Base-by-base conservation (phyloP, 306 rosid genomes). In the Oxytropis ochrocephala region DNA sequence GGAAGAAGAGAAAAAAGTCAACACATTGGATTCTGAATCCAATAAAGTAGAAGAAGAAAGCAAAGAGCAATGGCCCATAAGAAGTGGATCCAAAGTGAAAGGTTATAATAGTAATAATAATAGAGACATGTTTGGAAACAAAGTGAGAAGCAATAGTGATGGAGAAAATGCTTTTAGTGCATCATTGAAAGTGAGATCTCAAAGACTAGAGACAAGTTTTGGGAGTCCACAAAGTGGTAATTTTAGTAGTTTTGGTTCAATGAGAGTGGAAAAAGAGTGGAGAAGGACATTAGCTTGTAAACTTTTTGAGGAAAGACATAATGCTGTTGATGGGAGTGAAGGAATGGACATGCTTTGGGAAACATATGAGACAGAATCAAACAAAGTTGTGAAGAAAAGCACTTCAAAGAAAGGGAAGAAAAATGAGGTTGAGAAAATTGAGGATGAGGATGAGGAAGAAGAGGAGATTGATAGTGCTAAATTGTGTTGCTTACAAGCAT, bases 261-360 rank as follows among this genome's bases (percentile, higher is more conserved):
- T 87, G 97, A 89, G 96, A 75, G 89, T 74, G 53, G 99, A 94
- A 69, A 91, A 87, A 18, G 99, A 91, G 82, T 94, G 99, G 99
- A 79, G 99, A 35, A 91, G 95, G 73, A 88, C 99, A 4, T 60
- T 95, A 59, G 99, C 99, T 1, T 89, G 99, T 78, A 91, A 95
- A 78, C 96, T 91, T 3, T 85, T 88, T 16, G 97, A 94, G 79
- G 99, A 91, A 56, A 63, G 97, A 50, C 95, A 88, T 49, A 84
- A 83, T 51, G 83, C 42, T 18, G 81, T 71, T 17, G 89, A 41
- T 18, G 51, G 86, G 16, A 78, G 74, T 12, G 97, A 88, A 44
- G 90, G 94, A 8, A 94, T 94, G 99, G 99, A 94, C 69, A 75
- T 87, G 96, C 96, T 94, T 56, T 90, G 97, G 98, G 98, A 94